Evolutionary conservation across 352 stramenopile genomes (phyloP).

Genomic region (Globisporangium abappressorium): DNA sequence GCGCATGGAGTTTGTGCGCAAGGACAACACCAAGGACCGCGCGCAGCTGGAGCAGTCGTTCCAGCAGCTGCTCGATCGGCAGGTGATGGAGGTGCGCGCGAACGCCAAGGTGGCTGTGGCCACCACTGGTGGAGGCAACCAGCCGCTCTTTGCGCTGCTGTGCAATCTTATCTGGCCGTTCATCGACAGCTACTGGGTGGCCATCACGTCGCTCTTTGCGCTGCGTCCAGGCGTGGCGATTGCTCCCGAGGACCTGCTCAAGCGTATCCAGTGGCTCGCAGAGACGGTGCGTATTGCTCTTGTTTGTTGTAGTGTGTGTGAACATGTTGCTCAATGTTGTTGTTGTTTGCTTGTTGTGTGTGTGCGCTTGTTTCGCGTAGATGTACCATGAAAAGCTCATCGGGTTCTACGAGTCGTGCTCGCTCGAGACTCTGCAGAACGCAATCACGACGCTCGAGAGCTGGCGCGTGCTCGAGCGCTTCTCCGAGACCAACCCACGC

Average conservation of each 20-base stretch:
- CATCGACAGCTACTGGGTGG: constrained; percentile 85
- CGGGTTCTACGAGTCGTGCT: constrained; percentile 85
- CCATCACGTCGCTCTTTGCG: constrained; percentile 69
- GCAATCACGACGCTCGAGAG: constrained; percentile 57
- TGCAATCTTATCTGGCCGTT: constrained; percentile 85
- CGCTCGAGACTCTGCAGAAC: constrained; percentile 81
- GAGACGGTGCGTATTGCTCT: constrained; percentile 39
- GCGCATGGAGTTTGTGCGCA: constrained; percentile 76
- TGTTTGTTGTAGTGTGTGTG: neutral
- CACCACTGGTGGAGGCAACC: constrained; percentile 11
- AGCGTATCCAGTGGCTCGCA: constrained; percentile 80
- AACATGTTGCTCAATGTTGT: neutral
- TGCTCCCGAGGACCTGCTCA: constrained; percentile 58
- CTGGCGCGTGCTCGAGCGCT: constrained; percentile 62
- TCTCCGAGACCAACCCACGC: constrained; percentile 20
- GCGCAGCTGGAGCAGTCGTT: constrained; percentile 43
- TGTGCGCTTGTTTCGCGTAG: constrained; percentile 14
- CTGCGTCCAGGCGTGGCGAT: constrained; percentile 53
- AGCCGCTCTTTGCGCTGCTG: constrained; percentile 60
- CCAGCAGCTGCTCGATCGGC: constrained; percentile 32
- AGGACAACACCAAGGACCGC: constrained; percentile 49
- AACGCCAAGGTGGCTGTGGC: constrained; percentile 12
- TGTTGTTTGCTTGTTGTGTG: neutral
- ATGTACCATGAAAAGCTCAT: constrained; percentile 88
- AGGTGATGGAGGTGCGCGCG: constrained; percentile 28